Base-by-base conservation (phyloP, 2,329 filamentous ascomycete genomes). In the Arthrobotrys sinensis region DNA sequence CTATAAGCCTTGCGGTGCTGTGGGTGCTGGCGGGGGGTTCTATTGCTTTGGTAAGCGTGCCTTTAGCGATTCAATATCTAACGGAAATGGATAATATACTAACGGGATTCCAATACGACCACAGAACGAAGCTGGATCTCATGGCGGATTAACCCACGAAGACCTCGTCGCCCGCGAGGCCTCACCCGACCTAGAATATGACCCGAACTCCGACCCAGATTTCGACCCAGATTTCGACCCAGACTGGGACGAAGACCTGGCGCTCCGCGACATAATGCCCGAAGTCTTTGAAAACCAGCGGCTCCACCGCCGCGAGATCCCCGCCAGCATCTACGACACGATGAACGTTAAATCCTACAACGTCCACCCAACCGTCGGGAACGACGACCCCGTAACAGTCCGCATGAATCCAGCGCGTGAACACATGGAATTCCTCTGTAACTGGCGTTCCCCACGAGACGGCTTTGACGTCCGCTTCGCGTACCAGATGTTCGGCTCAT, bases 371-470 rank as follows among this genome's bases (percentile, higher is more conserved):
- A 14, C 50, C 7, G 75, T 72, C 24, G n/a, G 8, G 3, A 12
- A 8, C 4, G 53, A 45, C 28, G 62, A 72, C 53, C 75, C 75
- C 6, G 11, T 24, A 1, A 16, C 16, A 1, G 34, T 68, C 16
- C 67, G 75, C 19, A 72, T 52, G 43, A 78, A 78, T 45, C 62
- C 67, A 0, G 16, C 62, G 14, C 75, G 75, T 12, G 19, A 36
- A 19, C 75, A 78, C 24, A 52, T 50, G 43, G 75, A 78, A 53
- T 78, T 14, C 46, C 53, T 78, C 46, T 78, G 75, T 43, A 38
- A 78, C 46, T 78, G 67, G 67, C 75, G 75, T 50, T 53, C 67
- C 16, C 50, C 73, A 1, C 36, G 36, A 21, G n/a, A 43, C 2
- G 53, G 45, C 3, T 72, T 53, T 16, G 52, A 62, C 16, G 24